phyloP scores from a whole-genome alignment of 306 rosid species.

The Cucurbita argyrosperma region DNA sequence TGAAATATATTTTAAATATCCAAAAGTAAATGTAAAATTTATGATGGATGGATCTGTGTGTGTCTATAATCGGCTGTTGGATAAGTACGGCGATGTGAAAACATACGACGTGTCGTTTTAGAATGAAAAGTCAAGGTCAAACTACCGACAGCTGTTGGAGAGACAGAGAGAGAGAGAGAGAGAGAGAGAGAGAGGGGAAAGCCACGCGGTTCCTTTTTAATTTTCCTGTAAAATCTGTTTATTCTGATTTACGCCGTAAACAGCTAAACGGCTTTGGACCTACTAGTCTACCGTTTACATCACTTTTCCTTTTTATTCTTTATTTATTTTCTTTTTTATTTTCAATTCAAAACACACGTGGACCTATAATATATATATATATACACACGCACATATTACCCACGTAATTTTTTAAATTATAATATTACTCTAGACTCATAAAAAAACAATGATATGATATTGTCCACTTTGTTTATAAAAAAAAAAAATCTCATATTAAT shows the following conservation, averaged over 20 bases:
- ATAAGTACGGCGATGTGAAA: neutral
- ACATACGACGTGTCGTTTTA: neutral
- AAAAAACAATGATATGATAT: too few species aligned
- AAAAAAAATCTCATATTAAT: too few species aligned
- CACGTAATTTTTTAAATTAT: too few species aligned
- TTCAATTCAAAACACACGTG: too few species aligned
- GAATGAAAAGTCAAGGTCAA: neutral
- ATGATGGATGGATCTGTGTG: neutral
- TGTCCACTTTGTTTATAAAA: too few species aligned
- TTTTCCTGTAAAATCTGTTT: neutral
- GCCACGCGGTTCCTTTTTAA: neutral
- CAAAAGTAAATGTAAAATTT: too few species aligned
- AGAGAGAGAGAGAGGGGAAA: neutral
- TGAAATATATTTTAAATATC: too few species aligned
- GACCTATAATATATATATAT: too few species aligned
- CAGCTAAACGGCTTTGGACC: neutral
- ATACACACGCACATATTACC: too few species aligned
- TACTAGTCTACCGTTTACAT: neutral
- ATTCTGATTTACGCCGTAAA: neutral
- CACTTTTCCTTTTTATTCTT: neutral
- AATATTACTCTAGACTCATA: too few species aligned
- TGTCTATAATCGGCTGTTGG: neutral
- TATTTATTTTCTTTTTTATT: too few species aligned
- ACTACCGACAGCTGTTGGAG: neutral
- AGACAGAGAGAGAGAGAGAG: too few species aligned